Evolutionary conservation across 2,329 filamentous ascomycete species (phyloP).

Genomic region (Alternaria alternata): DNA sequence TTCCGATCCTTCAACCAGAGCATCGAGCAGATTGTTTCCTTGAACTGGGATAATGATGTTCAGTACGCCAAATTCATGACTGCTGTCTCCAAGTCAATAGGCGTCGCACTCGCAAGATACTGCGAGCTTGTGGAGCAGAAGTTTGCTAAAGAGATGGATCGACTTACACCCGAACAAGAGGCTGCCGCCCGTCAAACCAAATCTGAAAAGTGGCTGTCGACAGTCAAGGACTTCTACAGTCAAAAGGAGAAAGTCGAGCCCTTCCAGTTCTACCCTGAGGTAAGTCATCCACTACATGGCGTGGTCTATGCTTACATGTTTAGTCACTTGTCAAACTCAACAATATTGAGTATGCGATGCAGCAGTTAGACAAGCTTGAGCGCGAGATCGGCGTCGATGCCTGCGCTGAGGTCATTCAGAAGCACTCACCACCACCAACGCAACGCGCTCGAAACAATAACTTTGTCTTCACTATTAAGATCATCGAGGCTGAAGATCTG

Average conservation of each 20-base stretch:
- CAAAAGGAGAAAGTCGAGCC: slow-evolving; percentile 93
- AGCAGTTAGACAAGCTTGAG: slow-evolving; percentile 90
- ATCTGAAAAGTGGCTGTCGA: slow-evolving; percentile 91
- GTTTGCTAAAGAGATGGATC: slow-evolving; percentile 92
- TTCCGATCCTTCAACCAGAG: slow-evolving; percentile 94
- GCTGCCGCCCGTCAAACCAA: slow-evolving; percentile 78
- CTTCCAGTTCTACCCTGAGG: slow-evolving; percentile 95
- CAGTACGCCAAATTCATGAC: slow-evolving; percentile 99
- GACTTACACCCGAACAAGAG: slow-evolving; percentile 85
- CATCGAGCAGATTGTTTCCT: slow-evolving; percentile 82
- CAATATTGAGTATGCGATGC: slow-evolving; percentile 93
- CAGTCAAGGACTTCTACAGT: slow-evolving; percentile 92
- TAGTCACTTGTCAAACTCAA: slow-evolving; percentile 97
- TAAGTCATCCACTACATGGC: slow-evolving; percentile 53
- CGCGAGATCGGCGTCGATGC: slow-evolving; percentile 89
- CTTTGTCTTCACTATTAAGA: slow-evolving; percentile 98
- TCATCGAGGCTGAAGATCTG: slow-evolving; percentile 95
- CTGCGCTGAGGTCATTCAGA: slow-evolving; percentile 82
- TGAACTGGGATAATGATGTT: slow-evolving; percentile 92
- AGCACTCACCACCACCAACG: slow-evolving; percentile 75
- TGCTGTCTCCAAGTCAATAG: slow-evolving; percentile 82
- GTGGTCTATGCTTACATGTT: slow-evolving; percentile 8
- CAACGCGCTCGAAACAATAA: slow-evolving; percentile 76
- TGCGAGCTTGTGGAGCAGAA: slow-evolving; percentile 88
- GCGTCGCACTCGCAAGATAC: slow-evolving; percentile 83